Conservation (phyloP, 805 yeast species). For the Candida schatavii region DNA sequence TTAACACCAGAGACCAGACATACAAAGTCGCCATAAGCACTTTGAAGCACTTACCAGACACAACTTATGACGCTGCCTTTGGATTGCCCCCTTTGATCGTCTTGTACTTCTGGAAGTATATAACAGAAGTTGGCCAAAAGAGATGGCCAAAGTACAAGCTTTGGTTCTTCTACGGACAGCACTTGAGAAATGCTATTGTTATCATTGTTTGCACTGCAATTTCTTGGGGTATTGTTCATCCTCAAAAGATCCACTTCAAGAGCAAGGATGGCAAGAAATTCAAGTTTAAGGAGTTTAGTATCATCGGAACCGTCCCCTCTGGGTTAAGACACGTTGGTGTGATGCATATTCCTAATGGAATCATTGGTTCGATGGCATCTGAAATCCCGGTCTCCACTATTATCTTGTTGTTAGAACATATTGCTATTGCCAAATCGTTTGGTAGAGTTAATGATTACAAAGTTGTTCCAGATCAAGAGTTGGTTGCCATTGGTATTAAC, state of each 20-base stretch:
- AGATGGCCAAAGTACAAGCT: slow-evolving; percentile 58
- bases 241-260: slow-evolving; percentile 28
- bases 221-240: slow-evolving; percentile 71
- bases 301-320: slow-evolving; percentile 77
- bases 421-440: slow-evolving; percentile 89
- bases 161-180: slow-evolving; percentile 66
- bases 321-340: slow-evolving; percentile 79
- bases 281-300: slow-evolving; percentile 32
- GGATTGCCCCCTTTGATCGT: slow-evolving; percentile 74
- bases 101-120: slow-evolving; percentile 69
- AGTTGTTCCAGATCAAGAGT: slow-evolving; percentile 89
- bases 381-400: slow-evolving; percentile 86
- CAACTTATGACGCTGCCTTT: slow-evolving; percentile 83
- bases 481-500: slow-evolving; percentile 89
- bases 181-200: slow-evolving; percentile 77
- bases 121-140: slow-evolving; percentile 58
- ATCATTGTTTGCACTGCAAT: slow-evolving; percentile 80
- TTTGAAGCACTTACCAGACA: slow-evolving; percentile 64
- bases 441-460: slow-evolving; percentile 91
- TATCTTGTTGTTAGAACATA: slow-evolving; percentile 83
- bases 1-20: slow-evolving; percentile 72
- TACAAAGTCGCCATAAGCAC: slow-evolving; percentile 69
- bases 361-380: slow-evolving; percentile 59
- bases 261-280: slow-evolving; percentile 29
- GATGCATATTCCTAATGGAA: slow-evolving; percentile 59